Evolutionary conservation across 768 basidiomycete genomes (phyloP).

Genomic region (Suillus occidentalis): DNA sequence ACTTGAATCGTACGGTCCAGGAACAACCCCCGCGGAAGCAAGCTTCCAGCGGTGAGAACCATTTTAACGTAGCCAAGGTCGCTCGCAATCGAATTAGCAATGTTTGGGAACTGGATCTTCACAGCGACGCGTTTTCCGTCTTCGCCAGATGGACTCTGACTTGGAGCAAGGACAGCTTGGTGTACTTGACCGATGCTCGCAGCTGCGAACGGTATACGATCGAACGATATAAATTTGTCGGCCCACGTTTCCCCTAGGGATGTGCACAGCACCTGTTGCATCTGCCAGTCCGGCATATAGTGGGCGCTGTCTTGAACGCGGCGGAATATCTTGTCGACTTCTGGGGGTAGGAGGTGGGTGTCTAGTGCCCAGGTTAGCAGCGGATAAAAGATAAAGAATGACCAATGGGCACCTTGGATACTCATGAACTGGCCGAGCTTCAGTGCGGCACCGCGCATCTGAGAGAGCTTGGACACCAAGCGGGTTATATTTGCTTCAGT

Average conservation of each 20-base stretch:
- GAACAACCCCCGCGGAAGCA: constrained; percentile 88
- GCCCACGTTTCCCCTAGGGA: constrained; percentile 79
- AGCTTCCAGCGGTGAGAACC: constrained; percentile 72
- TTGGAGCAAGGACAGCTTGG: constrained; percentile 57
- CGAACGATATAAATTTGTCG: constrained; percentile 69
- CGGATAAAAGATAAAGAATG: neutral
- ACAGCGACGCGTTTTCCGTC: constrained; percentile 62
- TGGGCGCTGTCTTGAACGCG: constrained; percentile 94
- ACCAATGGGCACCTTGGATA: constrained; percentile 67
- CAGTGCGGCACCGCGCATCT: constrained; percentile 95
- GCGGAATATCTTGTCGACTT: constrained; percentile 85
- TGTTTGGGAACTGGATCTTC: constrained; percentile 95
- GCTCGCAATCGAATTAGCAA: constrained; percentile 80
- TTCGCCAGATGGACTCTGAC: constrained; percentile 51
- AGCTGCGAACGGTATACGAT: constrained; percentile 87
- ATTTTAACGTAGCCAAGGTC: constrained; percentile 86
- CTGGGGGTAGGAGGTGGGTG: constrained; percentile 82
- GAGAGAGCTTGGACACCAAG: constrained; percentile 87
- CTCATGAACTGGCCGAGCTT: constrained; percentile 98
- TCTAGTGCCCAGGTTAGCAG: constrained; percentile 46
- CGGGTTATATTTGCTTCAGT: constrained; percentile 89
- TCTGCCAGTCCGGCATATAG: constrained; percentile 99
- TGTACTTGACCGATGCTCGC: constrained; percentile 97
- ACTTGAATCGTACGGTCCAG: constrained; percentile 84
- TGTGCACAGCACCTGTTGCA: constrained; percentile 82